Evolutionary conservation across 495 filamentous ascomycete genomes (phyloP).

Genomic region (Neurospora africana): DNA sequence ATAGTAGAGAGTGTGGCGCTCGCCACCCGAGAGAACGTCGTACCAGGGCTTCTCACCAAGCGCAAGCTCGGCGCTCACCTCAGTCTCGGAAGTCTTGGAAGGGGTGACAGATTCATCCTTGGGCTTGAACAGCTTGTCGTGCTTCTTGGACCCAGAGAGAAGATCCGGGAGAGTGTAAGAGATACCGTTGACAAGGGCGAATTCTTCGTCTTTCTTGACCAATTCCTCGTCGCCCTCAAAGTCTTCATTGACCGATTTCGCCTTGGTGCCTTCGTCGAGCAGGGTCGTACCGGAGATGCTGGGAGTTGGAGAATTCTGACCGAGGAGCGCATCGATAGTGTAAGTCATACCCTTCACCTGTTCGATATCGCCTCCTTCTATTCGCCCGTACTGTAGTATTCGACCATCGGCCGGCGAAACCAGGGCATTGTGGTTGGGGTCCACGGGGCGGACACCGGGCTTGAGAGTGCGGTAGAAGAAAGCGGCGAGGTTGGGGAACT

Average conservation of each 20-base stretch:
- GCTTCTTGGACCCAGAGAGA: constrained; percentile 56
- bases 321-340: constrained; percentile 83
- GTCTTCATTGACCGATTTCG: constrained; percentile 1
- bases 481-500: constrained; percentile 83
- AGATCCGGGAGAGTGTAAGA: constrained; percentile 88
- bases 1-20: constrained; percentile 71
- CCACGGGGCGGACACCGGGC: constrained; percentile 78
- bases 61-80: constrained; percentile 77
- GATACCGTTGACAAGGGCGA: constrained; percentile 92
- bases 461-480: constrained; percentile 97
- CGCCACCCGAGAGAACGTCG: constrained; percentile 45
- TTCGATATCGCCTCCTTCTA: constrained; percentile 89
- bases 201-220: constrained; percentile 74
- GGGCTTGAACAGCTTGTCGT: constrained; percentile 23
- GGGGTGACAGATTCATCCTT: constrained; percentile 40
- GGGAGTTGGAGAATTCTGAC: constrained; percentile 43
- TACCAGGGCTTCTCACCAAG: constrained; percentile 71
- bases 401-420: constrained; percentile 83
- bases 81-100: constrained; percentile 59
- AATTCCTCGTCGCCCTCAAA: constrained; percentile 45
- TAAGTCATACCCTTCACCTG: constrained; percentile 99
- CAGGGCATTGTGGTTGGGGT: constrained; percentile 65
- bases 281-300: constrained; percentile 25
- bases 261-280: constrained; percentile 3
- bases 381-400: constrained; percentile 83